phyloP scores from a whole-genome alignment of 208 protist genomes.

The Angomonas deanei region DNA sequence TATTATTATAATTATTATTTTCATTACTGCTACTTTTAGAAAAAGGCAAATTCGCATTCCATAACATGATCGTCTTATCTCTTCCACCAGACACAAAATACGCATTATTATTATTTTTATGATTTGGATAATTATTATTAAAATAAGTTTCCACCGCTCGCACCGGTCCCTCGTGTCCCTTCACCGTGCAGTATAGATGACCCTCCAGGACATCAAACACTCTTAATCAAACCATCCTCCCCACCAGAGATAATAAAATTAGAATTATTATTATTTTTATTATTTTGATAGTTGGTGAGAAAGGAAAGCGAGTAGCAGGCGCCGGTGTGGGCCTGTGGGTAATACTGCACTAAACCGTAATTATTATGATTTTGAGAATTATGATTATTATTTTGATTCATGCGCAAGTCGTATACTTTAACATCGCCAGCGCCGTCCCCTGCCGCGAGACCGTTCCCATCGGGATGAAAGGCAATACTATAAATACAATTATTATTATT shows the following conservation, averaged over 20 bases:
- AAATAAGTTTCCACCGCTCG: conserved; percentile 41
- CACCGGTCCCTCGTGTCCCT: conserved; percentile 75
- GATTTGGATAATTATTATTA: too few species aligned
- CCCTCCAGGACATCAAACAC: conserved; percentile 86
- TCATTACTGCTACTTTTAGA: too few species aligned
- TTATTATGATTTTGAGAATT: background rate
- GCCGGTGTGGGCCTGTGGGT: conserved; percentile 57
- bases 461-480: conserved; percentile 75
- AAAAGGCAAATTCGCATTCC: conserved; percentile 57
- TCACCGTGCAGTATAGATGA: conserved; percentile 77
- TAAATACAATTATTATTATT: conserved; percentile 23
- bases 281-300: conserved; percentile 36
- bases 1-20: too few species aligned
- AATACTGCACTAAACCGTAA: conserved; percentile 78
- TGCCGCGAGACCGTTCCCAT: conserved; percentile 73
- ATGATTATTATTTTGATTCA: background rate
- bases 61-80: conserved; percentile 78
- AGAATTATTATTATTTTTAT: too few species aligned
- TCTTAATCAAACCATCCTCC: conserved; percentile 69
- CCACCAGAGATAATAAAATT: too few species aligned
- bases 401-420: conserved; percentile 87
- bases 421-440: conserved; percentile 58
- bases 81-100: conserved; percentile 66
- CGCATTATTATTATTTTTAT: conserved; percentile 33
- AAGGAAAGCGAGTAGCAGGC: conserved; percentile 69